These are phyloP conservation scores for Penicillium sp. DNA, from an alignment of 2,329 filamentous ascomycete genomes.

Conservation along the genomic window DNA sequence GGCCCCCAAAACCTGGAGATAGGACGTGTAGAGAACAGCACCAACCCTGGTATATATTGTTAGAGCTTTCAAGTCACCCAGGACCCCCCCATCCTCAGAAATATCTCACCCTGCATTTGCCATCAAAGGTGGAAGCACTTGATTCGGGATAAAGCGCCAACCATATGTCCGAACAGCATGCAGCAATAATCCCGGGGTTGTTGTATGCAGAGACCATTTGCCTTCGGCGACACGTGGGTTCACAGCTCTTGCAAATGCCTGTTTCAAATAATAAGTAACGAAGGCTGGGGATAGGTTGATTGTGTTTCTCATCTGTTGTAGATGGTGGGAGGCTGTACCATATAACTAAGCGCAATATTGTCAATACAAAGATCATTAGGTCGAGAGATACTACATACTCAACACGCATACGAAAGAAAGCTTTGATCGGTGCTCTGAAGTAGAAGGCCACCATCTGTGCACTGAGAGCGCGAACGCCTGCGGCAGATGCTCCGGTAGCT, in stretches of 20 bases:
- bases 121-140: slow-evolving; percentile 60
- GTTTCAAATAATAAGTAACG: slow-evolving; percentile 7
- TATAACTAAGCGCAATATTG: slow-evolving; percentile 43
- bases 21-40: slow-evolving; percentile 61
- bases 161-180: slow-evolving; percentile 61
- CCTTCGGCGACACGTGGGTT: slow-evolving; percentile 50
- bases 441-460: slow-evolving; percentile 86
- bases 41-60: slow-evolving; percentile 46
- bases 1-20: slow-evolving; percentile 57
- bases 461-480: slow-evolving; percentile 77
- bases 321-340: slow-evolving; percentile 38
- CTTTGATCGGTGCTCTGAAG: slow-evolving; percentile 85
- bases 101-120: slow-evolving; percentile 56
- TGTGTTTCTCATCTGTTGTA: not conserved
- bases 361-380: slow-evolving; percentile 1
- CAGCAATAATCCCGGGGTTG: slow-evolving; percentile 59
- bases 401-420: slow-evolving; percentile 85
- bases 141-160: slow-evolving; percentile 63
- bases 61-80: not conserved
- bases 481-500: slow-evolving; percentile 75
- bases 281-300: slow-evolving; percentile 9
- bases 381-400: slow-evolving; percentile 60
- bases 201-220: slow-evolving; percentile 59
- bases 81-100: not conserved
- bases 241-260: slow-evolving; percentile 63